Evolutionary conservation across 805 yeast species (phyloP).

Genomic region (Candida hungchunana): DNA sequence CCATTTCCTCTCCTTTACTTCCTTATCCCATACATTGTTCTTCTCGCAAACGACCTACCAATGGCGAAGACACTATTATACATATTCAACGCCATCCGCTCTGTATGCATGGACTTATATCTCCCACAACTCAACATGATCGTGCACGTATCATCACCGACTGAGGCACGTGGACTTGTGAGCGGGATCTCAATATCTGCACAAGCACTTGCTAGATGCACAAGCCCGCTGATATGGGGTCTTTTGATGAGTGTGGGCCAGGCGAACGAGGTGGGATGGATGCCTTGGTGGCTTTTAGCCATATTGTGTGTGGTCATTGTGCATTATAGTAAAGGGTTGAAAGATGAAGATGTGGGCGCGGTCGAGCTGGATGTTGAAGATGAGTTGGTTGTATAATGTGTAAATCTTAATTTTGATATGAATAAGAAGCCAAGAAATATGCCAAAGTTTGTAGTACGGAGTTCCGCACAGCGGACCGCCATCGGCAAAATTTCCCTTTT

Average conservation of each 20-base stretch:
- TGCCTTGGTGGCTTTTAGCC: conserved; percentile 28
- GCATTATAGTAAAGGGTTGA: conserved; percentile 11
- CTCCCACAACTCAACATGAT: conserved; percentile 51
- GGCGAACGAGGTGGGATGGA: conserved; percentile 27
- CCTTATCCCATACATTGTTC: conserved; percentile 43
- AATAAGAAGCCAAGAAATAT: no score
- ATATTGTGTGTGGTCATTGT: neutral
- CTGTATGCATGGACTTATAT: conserved; percentile 39
- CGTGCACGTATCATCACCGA: conserved; percentile 49
- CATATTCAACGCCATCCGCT: conserved; percentile 30
- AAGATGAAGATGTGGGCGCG: no score
- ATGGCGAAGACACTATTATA: conserved; percentile 16
- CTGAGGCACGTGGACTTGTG: conserved; percentile 52
- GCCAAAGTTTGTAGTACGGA: no score
- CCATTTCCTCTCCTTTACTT: conserved; percentile 43
- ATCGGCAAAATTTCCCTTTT: no score
- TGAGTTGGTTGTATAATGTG: no score
- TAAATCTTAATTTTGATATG: no score
- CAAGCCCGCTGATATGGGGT: conserved; percentile 59
- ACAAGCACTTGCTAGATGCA: conserved; percentile 49
- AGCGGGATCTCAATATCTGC: conserved; percentile 54
- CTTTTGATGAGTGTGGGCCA: conserved; percentile 36
- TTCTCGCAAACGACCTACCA: conserved; percentile 30
- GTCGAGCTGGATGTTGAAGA: no score
- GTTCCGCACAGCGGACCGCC: no score